Conservation (phyloP, 768 basidiomycete genomes). For the Podaxis mareebaensis region DNA sequence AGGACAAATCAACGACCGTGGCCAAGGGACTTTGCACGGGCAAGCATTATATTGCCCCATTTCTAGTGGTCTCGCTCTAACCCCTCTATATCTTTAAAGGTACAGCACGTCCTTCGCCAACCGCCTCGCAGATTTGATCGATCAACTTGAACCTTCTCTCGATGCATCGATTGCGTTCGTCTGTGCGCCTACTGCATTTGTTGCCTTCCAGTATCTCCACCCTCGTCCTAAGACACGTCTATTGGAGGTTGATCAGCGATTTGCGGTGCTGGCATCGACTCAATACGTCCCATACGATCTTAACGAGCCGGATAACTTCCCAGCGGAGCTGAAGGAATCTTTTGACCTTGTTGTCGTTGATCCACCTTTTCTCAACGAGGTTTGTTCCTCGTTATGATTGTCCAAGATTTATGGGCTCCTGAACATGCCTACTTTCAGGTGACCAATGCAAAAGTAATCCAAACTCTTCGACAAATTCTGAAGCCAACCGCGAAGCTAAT, state of each 20-base stretch:
- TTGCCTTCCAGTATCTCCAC: conserved; percentile 45
- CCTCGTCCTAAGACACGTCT: conserved; percentile 33
- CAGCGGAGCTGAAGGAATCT: conserved; percentile 29
- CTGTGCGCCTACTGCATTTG: conserved; percentile 48
- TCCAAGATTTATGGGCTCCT: neutral
- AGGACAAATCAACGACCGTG: neutral
- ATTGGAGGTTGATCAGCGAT: conserved; percentile 44
- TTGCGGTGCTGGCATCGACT: conserved; percentile 37
- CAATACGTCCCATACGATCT: conserved; percentile 46
- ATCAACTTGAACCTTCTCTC: conserved; percentile 30
- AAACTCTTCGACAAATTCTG: conserved; percentile 41
- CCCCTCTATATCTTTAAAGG: conserved; percentile 27
- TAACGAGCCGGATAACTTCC: conserved; percentile 41
- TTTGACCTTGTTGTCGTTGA: conserved; percentile 44
- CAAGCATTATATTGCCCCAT: conserved; percentile 20
- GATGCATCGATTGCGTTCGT: conserved; percentile 40
- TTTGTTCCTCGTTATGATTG: conserved; percentile 20
- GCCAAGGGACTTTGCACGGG: conserved; percentile 11
- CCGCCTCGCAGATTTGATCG: conserved; percentile 33
- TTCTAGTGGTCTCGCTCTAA: conserved; percentile 18
- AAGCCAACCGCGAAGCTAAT: conserved; percentile 39
- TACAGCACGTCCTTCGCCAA: conserved; percentile 43
- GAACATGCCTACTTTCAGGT: conserved; percentile 24
- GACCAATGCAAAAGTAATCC: conserved; percentile 39
- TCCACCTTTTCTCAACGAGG: conserved; percentile 50